Evolutionary conservation across 169 alveolate species (phyloP), one percentile per base, ranked within the genome.

Genomic region (Babesia bigemina): DNA sequence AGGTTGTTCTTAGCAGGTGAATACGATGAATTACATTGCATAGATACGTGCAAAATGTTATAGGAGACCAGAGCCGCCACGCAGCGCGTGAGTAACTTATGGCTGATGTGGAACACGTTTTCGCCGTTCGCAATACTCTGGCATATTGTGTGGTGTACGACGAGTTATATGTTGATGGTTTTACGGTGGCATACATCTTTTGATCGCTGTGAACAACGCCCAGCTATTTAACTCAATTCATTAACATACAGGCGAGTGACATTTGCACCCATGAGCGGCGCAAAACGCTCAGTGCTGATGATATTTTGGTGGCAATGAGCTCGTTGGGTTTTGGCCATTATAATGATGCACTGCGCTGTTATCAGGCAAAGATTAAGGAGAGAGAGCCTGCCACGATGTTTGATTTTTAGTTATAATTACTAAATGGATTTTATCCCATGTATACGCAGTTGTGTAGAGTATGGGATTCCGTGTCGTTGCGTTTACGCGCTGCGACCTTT

Each of bases 271-370:
- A 84, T 50, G 99, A 95, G 72, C 91, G 94, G 65, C 86, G 99
- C 60, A 96, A 95, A 78, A 96, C 98, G 19, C 92, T 96, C 29
- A 95, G 92, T 79, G 98, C 98, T 29, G 98, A 96, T 60, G 99
- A 96, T 82, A 84, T 96, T 24, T 67, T 96, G 21, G 78, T 87
- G 85, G 96, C 99, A 14, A 87, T 96, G 90, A 93, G 91, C 55
- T 88, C 88, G 50, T 87, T 95, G 48, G 99, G 98, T 4, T 95
- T 92, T 76, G 89, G 75, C 13, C 86, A 69, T 36, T 83, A 83
- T 57, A 50, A 65, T 52, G 71, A 75, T n/a, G 62, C 86, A 4
- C 55, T 83, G 29, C 73, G 69, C 28, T 44, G 39, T 61, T 74
- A 74, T 74, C 90, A 75, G 53, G 49, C 58, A 17, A 73, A 50